A percentile compares a stretch with the other conserved stretches of the same genome.
These are phyloP conservation scores for Penicillium angulare DNA, from an alignment of 495 filamentous ascomycete genomes.

Conservation along the genomic window DNA sequence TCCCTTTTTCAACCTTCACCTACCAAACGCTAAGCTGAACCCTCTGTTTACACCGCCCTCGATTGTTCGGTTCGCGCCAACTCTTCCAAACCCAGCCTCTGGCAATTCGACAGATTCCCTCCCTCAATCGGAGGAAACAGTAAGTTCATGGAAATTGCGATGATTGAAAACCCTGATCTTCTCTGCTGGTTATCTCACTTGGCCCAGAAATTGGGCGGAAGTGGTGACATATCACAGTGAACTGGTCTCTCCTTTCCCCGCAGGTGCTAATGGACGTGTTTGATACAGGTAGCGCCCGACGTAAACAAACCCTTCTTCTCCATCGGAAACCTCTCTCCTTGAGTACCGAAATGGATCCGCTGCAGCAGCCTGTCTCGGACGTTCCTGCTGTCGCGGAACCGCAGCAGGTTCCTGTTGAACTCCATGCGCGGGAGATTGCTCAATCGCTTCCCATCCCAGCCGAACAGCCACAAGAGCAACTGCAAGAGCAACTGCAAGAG, in stretches of 20 bases:
- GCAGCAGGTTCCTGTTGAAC: slow-evolving; percentile 24
- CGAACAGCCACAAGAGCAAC: slow-evolving; percentile 12
- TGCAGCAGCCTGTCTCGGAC: slow-evolving; percentile 23
- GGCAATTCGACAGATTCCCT: background rate
- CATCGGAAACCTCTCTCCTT: background rate
- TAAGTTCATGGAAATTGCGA: background rate
- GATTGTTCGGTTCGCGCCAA: slow-evolving; percentile 1
- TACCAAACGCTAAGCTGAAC: background rate
- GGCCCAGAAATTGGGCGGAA: background rate
- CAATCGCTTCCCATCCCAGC: slow-evolving; percentile 9
- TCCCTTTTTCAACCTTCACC: background rate
- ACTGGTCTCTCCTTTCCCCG: slow-evolving; percentile 21
- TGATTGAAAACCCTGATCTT: background rate
- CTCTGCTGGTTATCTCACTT: background rate
- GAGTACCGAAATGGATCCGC: slow-evolving; percentile 26
- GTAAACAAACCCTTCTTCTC: background rate
- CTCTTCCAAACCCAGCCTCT: background rate
- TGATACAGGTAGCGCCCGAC: slow-evolving; percentile 6
- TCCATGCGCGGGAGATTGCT: slow-evolving; percentile 18
- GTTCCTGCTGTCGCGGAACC: slow-evolving; percentile 26
- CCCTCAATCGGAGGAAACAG: background rate
- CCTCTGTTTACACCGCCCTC: slow-evolving; percentile 3
- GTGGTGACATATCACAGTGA: slow-evolving; percentile 13
- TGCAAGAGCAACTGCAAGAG: slow-evolving; percentile 14
- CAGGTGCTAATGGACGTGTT: slow-evolving; percentile 10